Conservation (phyloP, 2,329 filamentous ascomycete genomes). For the Pseudogymnoascus sp. region DNA sequence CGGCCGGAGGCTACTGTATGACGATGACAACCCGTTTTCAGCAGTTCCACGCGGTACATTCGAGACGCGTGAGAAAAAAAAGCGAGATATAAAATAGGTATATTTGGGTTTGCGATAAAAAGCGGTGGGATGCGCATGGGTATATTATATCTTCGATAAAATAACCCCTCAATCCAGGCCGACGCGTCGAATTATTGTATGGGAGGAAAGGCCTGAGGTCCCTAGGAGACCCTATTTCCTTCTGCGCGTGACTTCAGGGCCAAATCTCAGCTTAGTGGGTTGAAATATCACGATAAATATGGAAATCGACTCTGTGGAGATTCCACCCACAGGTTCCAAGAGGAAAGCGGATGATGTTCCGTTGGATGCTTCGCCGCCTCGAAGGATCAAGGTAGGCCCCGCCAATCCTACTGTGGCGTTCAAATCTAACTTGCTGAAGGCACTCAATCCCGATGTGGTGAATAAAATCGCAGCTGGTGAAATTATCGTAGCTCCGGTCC, state of each 20-base stretch:
- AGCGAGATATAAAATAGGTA: background rate
- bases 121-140: background rate
- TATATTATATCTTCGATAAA: background rate
- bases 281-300: background rate
- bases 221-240: background rate
- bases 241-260: background rate
- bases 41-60: background rate
- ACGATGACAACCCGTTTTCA: background rate
- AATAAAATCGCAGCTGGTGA: conserved; percentile 98
- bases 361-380: conserved; percentile 36
- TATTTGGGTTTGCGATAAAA: background rate
- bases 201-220: background rate
- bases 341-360: conserved; percentile 42
- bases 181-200: background rate
- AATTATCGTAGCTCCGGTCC: conserved; percentile 94
- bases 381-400: conserved; percentile 41
- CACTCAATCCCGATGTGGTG: conserved; percentile 84
- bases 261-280: background rate
- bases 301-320: conserved; percentile 11
- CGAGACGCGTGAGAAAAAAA: conserved; percentile 2
- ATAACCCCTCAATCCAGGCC: background rate
- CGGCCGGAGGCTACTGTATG: background rate
- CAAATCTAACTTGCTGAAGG: conserved; percentile 46
- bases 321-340: conserved; percentile 35
- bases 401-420: background rate